Base-by-base conservation (phyloP, 2,329 filamentous ascomycete genomes). In the Diaporthe longicolla region DNA sequence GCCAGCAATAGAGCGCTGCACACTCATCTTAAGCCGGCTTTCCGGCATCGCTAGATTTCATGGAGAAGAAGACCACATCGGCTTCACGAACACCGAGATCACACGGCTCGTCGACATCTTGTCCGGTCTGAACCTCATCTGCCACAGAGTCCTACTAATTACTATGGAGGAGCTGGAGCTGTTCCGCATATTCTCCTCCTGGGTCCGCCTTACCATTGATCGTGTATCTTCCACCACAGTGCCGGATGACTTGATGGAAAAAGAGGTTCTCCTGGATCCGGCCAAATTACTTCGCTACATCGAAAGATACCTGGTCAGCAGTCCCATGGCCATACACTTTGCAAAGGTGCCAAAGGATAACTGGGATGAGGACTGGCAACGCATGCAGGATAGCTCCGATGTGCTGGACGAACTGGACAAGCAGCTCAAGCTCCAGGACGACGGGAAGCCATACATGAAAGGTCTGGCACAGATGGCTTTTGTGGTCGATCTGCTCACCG, bases 201-300 rank as follows among this genome's bases (percentile, higher is more conserved):
- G 96, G 96, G 85, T 98, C 68, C 91, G 92, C 45, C 90, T 95
- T 78, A 92, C 95, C 79, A 96, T 98, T 74, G 94, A 97, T 76
- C 89, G 93, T 19, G 89, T 96, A 59, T 90, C 90, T 8, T 91
- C 93, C 5, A 85, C 80, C 84, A 93, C 91, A 0, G 86, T 87
- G 21, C 88, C 87, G 10, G 91, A 95, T 29, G 96, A 98, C 76
- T 87, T 93, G 58, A 89, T 91, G 32, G 95, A 96, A 75, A 93
- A 93, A 77, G 94, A 97, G 77, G 91, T 93, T 0, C 90, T 90
- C 0, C 90, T 97, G 75, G 94, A 97, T 76, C 89, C 93, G 66
- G 86, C 87, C 21, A 92, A 92, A 73, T 91, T 97, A 0, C 82
- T 98, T 11, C 88, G 90, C 0, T 98, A 98, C 80, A 93, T 98